Percentiles rank a stretch among this genome's conserved stretches.
Conservation (phyloP, 371 early-diverging fungal genomes). For the Gilbertella persicaria region DNA sequence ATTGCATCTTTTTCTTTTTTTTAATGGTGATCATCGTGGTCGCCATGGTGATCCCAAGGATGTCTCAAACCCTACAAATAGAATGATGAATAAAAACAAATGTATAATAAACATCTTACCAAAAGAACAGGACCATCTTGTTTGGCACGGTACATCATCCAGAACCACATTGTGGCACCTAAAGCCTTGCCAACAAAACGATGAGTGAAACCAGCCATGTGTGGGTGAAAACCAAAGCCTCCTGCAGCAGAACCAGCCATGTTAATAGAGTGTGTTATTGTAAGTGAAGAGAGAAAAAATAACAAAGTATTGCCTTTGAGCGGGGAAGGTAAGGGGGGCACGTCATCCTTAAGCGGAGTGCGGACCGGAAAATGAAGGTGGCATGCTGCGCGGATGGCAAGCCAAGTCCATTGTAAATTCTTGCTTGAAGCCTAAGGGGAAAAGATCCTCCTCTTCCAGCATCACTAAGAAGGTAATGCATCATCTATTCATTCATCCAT, state of each 20-base stretch:
- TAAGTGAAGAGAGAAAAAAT: no score
- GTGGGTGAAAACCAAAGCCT: slow-evolving; percentile 54
- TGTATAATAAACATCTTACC: slow-evolving; percentile 36
- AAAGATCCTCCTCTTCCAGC: slow-evolving; percentile 22
- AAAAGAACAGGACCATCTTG: slow-evolving; percentile 77
- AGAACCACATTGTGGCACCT: slow-evolving; percentile 84
- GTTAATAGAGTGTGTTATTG: slow-evolving; percentile 8
- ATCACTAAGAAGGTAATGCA: slow-evolving; percentile 23
- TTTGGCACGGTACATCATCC: slow-evolving; percentile 87
- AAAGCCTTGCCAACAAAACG: slow-evolving; percentile 55
- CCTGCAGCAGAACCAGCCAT: slow-evolving; percentile 49
- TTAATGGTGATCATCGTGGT: slow-evolving; percentile 53
- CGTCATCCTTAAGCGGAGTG: no score
- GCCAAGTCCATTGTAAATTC: neutral
- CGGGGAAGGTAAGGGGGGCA: no score
- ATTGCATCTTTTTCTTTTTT: slow-evolving; percentile 5
- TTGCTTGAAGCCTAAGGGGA: neutral
- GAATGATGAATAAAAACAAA: neutral
- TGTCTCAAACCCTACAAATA: slow-evolving; percentile 63
- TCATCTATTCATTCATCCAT: slow-evolving; percentile 7
- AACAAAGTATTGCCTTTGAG: no score
- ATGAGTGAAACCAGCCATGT: slow-evolving; percentile 49
- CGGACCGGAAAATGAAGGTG: no score
- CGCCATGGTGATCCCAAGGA: slow-evolving; percentile 72
- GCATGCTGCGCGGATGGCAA: no score